Evolutionary conservation across 768 basidiomycete species (phyloP).

Genomic region (Tylopilus sp.): DNA sequence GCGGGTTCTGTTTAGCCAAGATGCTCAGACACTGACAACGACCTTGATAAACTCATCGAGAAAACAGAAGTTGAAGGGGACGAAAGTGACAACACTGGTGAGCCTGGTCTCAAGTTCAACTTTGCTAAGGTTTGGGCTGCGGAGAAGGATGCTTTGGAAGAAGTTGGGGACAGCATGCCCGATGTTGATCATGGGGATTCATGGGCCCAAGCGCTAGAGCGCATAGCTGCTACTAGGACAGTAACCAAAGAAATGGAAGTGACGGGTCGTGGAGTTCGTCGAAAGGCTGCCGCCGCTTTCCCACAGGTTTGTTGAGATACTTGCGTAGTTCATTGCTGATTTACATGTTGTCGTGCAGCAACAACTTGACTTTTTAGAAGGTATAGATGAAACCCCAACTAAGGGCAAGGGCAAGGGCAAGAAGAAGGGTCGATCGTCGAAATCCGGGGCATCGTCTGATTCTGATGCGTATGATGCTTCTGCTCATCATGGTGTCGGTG

Average conservation of each 20-base stretch:
- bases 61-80: conserved; percentile 75
- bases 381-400: conserved; percentile 36
- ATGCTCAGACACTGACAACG: conserved; percentile 65
- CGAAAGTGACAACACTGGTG: conserved; percentile 46
- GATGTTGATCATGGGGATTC: conserved; percentile 61
- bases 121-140: conserved; percentile 94
- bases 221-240: conserved; percentile 41
- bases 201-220: conserved; percentile 72
- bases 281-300: conserved; percentile 60
- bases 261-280: conserved; percentile 73
- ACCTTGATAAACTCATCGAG: conserved; percentile 84
- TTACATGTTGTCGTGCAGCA: conserved; percentile 21
- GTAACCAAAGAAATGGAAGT: conserved; percentile 45
- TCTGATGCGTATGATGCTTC: conserved; percentile 38
- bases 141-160: conserved; percentile 68
- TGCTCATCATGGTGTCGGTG: conserved; percentile 11
- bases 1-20: not conserved
- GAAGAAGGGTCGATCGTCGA: conserved; percentile 32
- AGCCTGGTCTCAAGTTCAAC: conserved; percentile 62
- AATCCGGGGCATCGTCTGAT: conserved; percentile 35
- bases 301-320: conserved; percentile 25
- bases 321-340: not conserved
- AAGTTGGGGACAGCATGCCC: conserved; percentile 51
- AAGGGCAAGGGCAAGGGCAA: conserved; percentile 36
- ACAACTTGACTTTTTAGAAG: conserved; percentile 32